Base-by-base conservation (phyloP, 1,284 basidiomycete genomes). In the Mycena sp. region DNA sequence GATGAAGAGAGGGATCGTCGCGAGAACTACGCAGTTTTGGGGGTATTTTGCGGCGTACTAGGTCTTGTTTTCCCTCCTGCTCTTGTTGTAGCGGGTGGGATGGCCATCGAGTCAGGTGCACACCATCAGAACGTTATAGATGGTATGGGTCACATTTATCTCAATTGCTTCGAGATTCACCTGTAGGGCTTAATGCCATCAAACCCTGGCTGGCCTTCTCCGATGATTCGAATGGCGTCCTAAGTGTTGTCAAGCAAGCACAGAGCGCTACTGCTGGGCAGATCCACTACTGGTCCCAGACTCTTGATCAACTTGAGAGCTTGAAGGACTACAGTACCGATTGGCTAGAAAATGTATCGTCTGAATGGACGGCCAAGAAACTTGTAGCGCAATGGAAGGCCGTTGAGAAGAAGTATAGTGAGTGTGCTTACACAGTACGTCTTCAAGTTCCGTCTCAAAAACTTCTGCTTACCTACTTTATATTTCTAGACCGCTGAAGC, bases 371-470 rank as follows among this genome's bases (percentile, higher is more conserved):
- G 51, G 38, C 37, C 51, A 14, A 3, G 51, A 53, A 53, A 38
- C 51, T 53, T 29, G 37, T 53, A 25, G 38, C 37, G 51, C 37
- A 53, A 38, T 53, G 51, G 51, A 41, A 53, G 26, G 26, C 16
- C 51, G 51, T 53, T 53, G 38, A 16, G 51, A 23, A 53, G 51
- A 37, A 53, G 26, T 53, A 53, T 38, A 41, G 51, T 53, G 37
- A 53, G 26, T 53, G 51, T 53, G 51, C 51, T 29, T n/a, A 53
- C 51, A 53, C 51, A 38, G 51, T 53, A 19, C 51, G 51, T 53
- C 11, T 41, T 53, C 14, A 28, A 10, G 40, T 53, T 53, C 17
- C 26, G n/a, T 40, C n/a, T 17, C 51, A 38, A 41, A 19, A 7
- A 38, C 37, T 19, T 53, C 35, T 35, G 10, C 11, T 26, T 2